These are phyloP conservation scores for Dissoconium aciculare DNA, from an alignment of 2,329 filamentous ascomycete species.

Conservation along the genomic window DNA sequence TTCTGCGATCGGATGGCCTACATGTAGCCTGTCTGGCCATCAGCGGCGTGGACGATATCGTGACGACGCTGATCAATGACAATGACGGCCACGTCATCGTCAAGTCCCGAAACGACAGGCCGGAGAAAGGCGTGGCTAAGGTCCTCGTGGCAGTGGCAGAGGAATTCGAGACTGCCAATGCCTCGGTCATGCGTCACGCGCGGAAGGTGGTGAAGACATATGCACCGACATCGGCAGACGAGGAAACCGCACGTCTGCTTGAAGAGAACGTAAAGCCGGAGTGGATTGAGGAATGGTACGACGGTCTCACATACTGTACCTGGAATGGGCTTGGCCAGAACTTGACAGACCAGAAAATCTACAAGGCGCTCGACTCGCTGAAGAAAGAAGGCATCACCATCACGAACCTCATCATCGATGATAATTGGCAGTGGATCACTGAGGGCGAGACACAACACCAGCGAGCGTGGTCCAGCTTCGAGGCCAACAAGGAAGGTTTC, in stretches of 20 bases:
- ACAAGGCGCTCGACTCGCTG: constrained; percentile 58
- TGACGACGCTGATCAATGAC: constrained; percentile 54
- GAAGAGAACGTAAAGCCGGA: constrained; percentile 37
- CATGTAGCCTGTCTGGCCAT: constrained; percentile 66
- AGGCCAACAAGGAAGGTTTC: constrained; percentile 67
- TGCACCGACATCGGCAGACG: constrained; percentile 26
- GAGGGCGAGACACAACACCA: constrained; percentile 38
- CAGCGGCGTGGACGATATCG: constrained; percentile 56
- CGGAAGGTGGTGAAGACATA: constrained; percentile 45
- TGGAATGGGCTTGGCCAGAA: constrained; percentile 87
- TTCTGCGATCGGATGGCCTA: constrained; percentile 55
- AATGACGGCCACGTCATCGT: constrained; percentile 51
- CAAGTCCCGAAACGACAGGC: constrained; percentile 56
- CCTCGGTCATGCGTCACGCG: constrained; percentile 78
- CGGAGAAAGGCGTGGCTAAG: constrained; percentile 38
- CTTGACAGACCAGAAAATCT: constrained; percentile 65
- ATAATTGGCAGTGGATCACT: constrained; percentile 81
- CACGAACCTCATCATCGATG: constrained; percentile 82
- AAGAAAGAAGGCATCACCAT: constrained; percentile 58
- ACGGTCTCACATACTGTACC: constrained; percentile 86
- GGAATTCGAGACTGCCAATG: constrained; percentile 59
- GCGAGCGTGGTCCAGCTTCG: constrained; percentile 62
- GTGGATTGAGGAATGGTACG: constrained; percentile 65
- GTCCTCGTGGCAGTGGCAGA: constrained; percentile 58
- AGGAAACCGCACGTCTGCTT: constrained; percentile 33